Evolutionary conservation across 768 basidiomycete genomes (phyloP), one percentile per base, ranked within the genome.

Genomic region (Coprinopsis sp.): DNA sequence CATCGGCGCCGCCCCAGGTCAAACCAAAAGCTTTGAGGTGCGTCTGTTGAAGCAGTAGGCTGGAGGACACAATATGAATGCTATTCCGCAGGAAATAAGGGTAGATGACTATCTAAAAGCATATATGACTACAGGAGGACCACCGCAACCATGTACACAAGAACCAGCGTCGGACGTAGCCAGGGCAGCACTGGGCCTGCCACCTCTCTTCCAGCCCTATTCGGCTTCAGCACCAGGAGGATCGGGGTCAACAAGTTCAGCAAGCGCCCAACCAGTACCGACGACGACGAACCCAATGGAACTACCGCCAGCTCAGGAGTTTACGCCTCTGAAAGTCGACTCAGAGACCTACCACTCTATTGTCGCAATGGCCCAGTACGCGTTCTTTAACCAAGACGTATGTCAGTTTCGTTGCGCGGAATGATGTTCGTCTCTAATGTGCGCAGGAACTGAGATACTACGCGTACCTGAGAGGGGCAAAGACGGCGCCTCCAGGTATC

Each of bases 21-120:
- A 29, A 29, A 18, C 19, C 4, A 54, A 51, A 40, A 46, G 43
- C 30, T 54, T 54, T 29, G 53, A 54, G 50, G 53, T 54, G 12
- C 18, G 38, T 40, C 14, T 34, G 8, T 23, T 3, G 13, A 38
- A 14, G 14, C 22, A 14, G 6, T 14, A 10, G 13, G 21, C 21
- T 18, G n/a, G 14, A 25, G 22, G 24, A 21, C 34, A 33, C 39
- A 6, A 8, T n/a, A 25, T 33, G 14, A 30, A 13, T 29, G 7
- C 22, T 24, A 39, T 13, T 21, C 39, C 40, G 3, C 55, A 84
- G 82, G 82, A 84, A 66, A 61, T 70, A 21, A 75, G 82, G 30
- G 52, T 72, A 4, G 64, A 70, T 29, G 81, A 82, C 56, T 84
- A 84, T 52, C 51, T 80, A 23, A 61, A 59, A 18, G 69, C 76